These are phyloP conservation scores for Eragrostis nindensis DNA, from an alignment of 176 grass and related monocot genomes.

Conservation along the genomic window DNA sequence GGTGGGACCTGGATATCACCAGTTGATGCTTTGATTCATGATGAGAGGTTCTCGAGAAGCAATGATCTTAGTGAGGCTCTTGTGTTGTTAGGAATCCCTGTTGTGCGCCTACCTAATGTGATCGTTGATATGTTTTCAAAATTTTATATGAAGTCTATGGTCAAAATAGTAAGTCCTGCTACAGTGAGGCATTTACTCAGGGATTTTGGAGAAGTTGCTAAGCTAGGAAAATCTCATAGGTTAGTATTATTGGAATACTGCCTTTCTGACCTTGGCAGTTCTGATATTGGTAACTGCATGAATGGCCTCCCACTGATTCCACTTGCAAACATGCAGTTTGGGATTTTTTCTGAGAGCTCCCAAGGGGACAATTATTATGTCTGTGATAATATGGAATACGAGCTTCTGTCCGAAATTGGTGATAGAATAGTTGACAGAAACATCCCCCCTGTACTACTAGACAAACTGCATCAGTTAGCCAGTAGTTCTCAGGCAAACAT, in stretches of 20 bases:
- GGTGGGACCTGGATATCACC: conserved; percentile 85
- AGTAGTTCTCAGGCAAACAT: conserved; percentile 63
- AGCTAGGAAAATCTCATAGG: conserved; percentile 64
- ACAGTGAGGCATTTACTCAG: conserved; percentile 73
- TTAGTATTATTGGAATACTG: conserved; percentile 89
- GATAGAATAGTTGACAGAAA: conserved; percentile 80
- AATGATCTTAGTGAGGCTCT: conserved; percentile 76
- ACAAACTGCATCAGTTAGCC: conserved; percentile 74
- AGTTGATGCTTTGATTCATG: conserved; percentile 75
- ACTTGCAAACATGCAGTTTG: conserved; percentile 81
- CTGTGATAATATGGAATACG: conserved; percentile 74
- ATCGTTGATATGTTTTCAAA: conserved; percentile 75
- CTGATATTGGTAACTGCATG: conserved; percentile 69
- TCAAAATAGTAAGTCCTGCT: conserved; percentile 64
- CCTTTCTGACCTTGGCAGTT: conserved; percentile 64
- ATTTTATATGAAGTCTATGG: conserved; percentile 53
- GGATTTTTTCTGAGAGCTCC: conserved; percentile 63
- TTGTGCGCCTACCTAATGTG: conserved; percentile 57
- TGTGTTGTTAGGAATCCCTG: conserved; percentile 67
- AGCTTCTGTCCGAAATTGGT: conserved; percentile 69
- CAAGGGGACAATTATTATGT: conserved; percentile 62
- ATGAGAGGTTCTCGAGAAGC: conserved; percentile 68
- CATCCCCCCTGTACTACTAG: conserved; percentile 59
- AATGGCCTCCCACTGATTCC: conserved; percentile 81
- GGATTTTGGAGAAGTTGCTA: conserved; percentile 50